A percentile compares a stretch with the other conserved stretches of the same genome.
These are phyloP conservation scores for Avicennia marina DNA, from an alignment of 257 asterid genomes.

Conservation along the genomic window DNA sequence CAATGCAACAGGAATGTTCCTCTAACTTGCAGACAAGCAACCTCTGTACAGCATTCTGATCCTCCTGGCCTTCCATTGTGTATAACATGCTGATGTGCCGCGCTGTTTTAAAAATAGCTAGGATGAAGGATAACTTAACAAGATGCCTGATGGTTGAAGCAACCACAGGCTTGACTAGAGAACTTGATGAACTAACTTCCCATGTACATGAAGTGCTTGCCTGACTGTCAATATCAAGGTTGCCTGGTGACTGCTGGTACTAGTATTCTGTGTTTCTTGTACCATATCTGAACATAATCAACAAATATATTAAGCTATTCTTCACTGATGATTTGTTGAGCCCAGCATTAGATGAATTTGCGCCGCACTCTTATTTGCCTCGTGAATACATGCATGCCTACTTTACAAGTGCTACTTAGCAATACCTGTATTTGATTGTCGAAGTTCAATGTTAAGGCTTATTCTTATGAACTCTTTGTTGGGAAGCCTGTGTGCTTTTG, in stretches of 20 bases:
- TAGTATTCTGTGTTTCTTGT: background rate
- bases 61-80: background rate
- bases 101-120: slow-evolving; percentile 21
- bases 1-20: slow-evolving; percentile 53
- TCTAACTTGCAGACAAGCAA: slow-evolving; percentile 62
- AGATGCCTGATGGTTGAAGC: slow-evolving; percentile 17
- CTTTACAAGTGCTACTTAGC: too few relatives aligned
- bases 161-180: background rate
- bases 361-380: too few relatives aligned
- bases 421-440: too few relatives aligned
- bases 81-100: slow-evolving; percentile 22
- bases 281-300: slow-evolving; percentile 1
- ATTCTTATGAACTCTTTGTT: too few relatives aligned
- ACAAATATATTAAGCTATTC: too few relatives aligned
- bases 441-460: too few relatives aligned
- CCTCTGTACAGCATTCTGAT: slow-evolving; percentile 83
- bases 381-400: too few relatives aligned
- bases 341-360: too few relatives aligned
- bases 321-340: too few relatives aligned
- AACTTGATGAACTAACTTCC: slow-evolving; percentile 19
- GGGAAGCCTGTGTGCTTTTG: too few relatives aligned
- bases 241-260: background rate
- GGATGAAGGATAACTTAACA: slow-evolving; percentile 18
- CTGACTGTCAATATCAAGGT: background rate
- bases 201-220: slow-evolving; percentile 22